Conservation (phyloP, 2,329 filamentous ascomycete genomes). For the Aspergillus fijiensis region DNA sequence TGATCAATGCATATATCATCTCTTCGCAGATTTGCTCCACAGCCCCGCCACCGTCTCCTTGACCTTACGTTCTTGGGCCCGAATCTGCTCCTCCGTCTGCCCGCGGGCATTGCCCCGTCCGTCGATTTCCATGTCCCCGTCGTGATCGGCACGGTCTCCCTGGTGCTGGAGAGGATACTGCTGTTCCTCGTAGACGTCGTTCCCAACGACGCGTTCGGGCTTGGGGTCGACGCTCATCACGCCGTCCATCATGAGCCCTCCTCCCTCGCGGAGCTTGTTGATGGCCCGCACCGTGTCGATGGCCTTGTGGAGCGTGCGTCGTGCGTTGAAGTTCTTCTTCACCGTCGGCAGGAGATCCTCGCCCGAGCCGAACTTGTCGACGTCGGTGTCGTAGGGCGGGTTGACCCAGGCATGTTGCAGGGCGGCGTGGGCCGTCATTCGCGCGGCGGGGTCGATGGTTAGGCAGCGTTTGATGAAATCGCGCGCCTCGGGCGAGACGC, state of each 20-base stretch:
- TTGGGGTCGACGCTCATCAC: conserved; percentile 58
- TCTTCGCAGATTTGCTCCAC: conserved; percentile 43
- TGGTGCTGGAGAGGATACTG: background rate
- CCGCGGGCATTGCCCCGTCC: conserved; percentile 59
- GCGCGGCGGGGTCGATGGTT: conserved; percentile 80
- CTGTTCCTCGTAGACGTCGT: conserved; percentile 42
- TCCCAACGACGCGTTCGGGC: conserved; percentile 47
- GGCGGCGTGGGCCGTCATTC: conserved; percentile 86
- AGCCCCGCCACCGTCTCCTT: conserved; percentile 59
- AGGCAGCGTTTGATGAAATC: conserved; percentile 91
- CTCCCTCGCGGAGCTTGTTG: conserved; percentile 64
- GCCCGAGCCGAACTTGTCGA: conserved; percentile 35
- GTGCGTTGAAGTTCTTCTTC: conserved; percentile 70
- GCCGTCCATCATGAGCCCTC: conserved; percentile 63
- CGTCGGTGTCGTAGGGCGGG: conserved; percentile 50
- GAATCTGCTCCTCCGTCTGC: conserved; percentile 63
- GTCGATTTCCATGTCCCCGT: conserved; percentile 54
- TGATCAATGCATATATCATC: background rate
- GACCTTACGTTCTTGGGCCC: conserved; percentile 59
- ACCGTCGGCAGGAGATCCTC: conserved; percentile 63
- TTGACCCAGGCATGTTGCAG: conserved; percentile 66
- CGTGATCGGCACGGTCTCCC: conserved; percentile 22
- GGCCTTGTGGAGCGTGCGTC: conserved; percentile 64
- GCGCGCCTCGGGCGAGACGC: conserved; percentile 79
- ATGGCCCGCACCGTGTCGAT: conserved; percentile 68